phyloP scores from a whole-genome alignment of 768 basidiomycete species.

The Calvatia gigantea region DNA sequence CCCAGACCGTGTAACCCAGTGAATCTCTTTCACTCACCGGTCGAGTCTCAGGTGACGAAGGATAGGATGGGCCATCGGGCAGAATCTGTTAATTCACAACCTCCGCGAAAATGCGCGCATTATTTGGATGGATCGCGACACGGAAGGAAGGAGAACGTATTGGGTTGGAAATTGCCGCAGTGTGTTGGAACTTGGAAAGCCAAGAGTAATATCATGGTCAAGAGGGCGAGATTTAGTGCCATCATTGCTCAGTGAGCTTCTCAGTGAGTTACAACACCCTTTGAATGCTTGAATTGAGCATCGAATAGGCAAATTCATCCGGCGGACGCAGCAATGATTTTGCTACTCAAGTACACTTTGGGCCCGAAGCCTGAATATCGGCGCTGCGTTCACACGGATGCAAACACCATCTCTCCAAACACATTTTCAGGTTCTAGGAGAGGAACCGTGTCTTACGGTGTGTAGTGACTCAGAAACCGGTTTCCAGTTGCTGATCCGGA shows the following conservation, averaged over 20 bases:
- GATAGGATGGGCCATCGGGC: conserved; percentile 72
- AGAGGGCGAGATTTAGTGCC: conserved; percentile 93
- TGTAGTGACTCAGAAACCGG: not conserved
- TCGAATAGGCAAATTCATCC: conserved; percentile 83
- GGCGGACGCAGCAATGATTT: conserved; percentile 87
- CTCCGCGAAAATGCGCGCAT: conserved; percentile 74
- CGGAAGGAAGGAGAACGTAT: conserved; percentile 99
- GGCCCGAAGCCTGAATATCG: conserved; percentile 91
- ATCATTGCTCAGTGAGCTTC: conserved; percentile 89
- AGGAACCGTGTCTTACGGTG: conserved; percentile 85
- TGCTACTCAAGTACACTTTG: no score
- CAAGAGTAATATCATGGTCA: conserved; percentile 71
- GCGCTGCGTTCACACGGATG: conserved; percentile 91
- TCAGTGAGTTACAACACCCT: not conserved
- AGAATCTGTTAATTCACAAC: conserved; percentile 75
- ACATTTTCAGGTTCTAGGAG: conserved; percentile 49
- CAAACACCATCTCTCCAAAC: conserved; percentile 76
- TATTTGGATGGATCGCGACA: conserved; percentile 99
- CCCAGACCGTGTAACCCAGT: conserved; percentile 83
- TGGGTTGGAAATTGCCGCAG: conserved; percentile 76
- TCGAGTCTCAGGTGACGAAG: conserved; percentile 53
- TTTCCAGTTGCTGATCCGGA: conserved; percentile 7
- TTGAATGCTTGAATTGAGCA: conserved; percentile 3
- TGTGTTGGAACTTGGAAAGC: conserved; percentile 75
- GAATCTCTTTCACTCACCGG: conserved; percentile 81